phyloP scores from a whole-genome alignment of 176 grass and related monocot genomes.

The Triticum dicoccoides region DNA sequence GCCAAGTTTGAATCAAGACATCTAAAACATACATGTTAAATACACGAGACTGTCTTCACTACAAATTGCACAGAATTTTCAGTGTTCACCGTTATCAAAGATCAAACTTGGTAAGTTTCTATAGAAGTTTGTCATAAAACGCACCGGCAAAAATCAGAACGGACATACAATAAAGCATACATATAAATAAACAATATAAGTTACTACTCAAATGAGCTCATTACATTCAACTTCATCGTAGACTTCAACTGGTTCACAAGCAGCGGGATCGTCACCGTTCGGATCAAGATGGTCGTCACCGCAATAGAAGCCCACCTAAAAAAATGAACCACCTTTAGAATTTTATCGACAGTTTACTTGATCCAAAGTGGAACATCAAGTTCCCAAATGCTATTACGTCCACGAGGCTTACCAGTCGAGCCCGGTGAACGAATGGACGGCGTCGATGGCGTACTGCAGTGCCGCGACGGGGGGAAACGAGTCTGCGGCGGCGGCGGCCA shows the following conservation, averaged over 20 bases:
- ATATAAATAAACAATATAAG: neutral
- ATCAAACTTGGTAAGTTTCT: neutral
- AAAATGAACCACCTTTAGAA: neutral
- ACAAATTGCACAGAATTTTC: neutral
- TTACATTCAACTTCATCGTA: constrained; percentile 68
- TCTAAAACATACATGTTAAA: neutral
- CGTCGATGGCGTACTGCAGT: constrained; percentile 76
- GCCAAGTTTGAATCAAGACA: neutral
- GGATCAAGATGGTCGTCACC: constrained; percentile 71
- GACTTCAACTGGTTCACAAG: constrained; percentile 70
- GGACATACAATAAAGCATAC: neutral
- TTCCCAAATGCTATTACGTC: neutral
- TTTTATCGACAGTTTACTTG: neutral
- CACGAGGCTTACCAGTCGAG: constrained; percentile 61
- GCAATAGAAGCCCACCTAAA: constrained; percentile 86
- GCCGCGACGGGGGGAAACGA: constrained; percentile 64
- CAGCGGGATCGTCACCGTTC: constrained; percentile 50
- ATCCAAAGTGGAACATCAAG: neutral
- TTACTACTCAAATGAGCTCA: neutral
- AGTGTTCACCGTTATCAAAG: neutral
- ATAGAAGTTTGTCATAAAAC: neutral
- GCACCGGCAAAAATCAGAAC: neutral
- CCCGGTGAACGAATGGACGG: constrained; percentile 60
- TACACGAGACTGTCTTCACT: neutral
- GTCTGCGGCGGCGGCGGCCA: constrained; percentile 74